Evolutionary conservation across 2,329 filamentous ascomycete species (phyloP), one percentile per base, ranked within the genome.

Genomic region (Colletotrichum kahawae): DNA sequence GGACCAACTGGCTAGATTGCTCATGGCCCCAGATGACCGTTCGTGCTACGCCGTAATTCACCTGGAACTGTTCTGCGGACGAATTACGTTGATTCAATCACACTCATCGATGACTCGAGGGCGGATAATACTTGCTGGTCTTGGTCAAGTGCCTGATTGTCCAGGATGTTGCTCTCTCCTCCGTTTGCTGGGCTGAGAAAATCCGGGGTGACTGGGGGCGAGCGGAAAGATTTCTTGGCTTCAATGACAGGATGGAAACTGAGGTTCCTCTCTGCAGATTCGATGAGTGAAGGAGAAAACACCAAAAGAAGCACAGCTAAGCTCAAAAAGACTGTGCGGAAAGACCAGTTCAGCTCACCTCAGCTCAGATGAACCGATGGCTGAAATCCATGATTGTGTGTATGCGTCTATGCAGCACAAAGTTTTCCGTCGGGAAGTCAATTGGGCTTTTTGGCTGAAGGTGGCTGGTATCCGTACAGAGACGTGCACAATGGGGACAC

Each of bases 171-270:
- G 21, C 6, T 48, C 33, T 63, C 5, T 34, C 34, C 9, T 59
- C 65, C 51, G 16, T n/a, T 48, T 68, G 51, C 36, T 54, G 34
- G 24, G 51, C 36, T 54, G 34, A n/a, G 16, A 34, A 71, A 66
- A 66, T 62, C 71, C n/a, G 67, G 60, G 71, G 59, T 57, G 59
- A 70, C 71, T 59, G 34, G 66, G 71, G 62, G 33, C 29, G 43
- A 62, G 68, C 51, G 67, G 67, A 43, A 71, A 24, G 38, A 51
- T 43, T 34, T 59, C 62, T 74, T 71, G 68, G 54, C 38, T 27
- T 34, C 65, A 36, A 63, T 51, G 64, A 31, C 33, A 43, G 33
- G 13, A 29, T 56, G 48, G 48, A 14, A 14, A 34, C 48, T 13
- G n/a, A 36, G 24, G n/a, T 48, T 48, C 33, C 9, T 51, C 36